Percentiles rank a stretch among this genome's conserved stretches.
phyloP scores from a whole-genome alignment of 768 basidiomycete species.

The Panellus pusillus region DNA sequence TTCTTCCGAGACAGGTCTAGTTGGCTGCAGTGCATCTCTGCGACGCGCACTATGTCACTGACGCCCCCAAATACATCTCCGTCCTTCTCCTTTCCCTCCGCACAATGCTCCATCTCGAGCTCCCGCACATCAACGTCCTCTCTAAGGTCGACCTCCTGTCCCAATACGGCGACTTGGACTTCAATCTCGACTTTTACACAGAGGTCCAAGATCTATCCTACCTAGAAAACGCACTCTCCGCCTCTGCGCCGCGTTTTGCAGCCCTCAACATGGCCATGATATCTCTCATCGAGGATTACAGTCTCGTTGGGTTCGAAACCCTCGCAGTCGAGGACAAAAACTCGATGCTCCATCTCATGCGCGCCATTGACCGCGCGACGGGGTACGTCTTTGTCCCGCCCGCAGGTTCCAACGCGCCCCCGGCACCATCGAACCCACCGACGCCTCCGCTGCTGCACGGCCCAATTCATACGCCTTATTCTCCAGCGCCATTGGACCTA shows the following conservation, averaged over 20 bases:
- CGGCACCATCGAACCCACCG: slow-evolving; percentile 26
- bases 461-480: slow-evolving; percentile 72
- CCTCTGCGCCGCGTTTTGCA: slow-evolving; percentile 65
- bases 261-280: slow-evolving; percentile 88
- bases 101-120: slow-evolving; percentile 97
- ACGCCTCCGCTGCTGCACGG: slow-evolving; percentile 41
- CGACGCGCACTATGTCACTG: slow-evolving; percentile 96
- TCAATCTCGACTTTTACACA: slow-evolving; percentile 97
- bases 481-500: slow-evolving; percentile 58
- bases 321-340: slow-evolving; percentile 97
- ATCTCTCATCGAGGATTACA: slow-evolving; percentile 90
- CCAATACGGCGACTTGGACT: slow-evolving; percentile 91
- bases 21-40: slow-evolving; percentile 93
- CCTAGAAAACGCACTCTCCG: slow-evolving; percentile 71
- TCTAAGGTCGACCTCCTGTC: slow-evolving; percentile 93
- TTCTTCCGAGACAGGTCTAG: slow-evolving; percentile 39
- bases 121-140: slow-evolving; percentile 97
- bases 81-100: slow-evolving; percentile 88
- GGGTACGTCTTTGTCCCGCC: slow-evolving; percentile 88
- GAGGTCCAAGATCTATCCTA: slow-evolving; percentile 96
- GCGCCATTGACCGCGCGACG: slow-evolving; percentile 84
- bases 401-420: slow-evolving; percentile 22
- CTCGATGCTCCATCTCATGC: slow-evolving; percentile 89
- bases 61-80: slow-evolving; percentile 92
- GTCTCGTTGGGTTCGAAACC: slow-evolving; percentile 94